Base-by-base conservation (phyloP, 306 rosid species). In the Herpetospermum pedunculosum region DNA sequence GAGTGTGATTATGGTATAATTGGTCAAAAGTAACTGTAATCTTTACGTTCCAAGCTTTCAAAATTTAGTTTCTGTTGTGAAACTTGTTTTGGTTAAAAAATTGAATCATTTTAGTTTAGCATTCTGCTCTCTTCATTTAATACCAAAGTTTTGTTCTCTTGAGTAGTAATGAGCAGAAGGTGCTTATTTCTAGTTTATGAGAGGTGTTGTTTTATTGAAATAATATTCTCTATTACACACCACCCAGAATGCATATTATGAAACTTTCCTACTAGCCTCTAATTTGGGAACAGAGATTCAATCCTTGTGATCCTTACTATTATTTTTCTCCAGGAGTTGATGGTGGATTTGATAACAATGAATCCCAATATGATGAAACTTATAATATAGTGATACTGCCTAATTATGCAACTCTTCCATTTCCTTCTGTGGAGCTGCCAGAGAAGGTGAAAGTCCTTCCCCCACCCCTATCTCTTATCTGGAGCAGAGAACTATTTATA, bases 361-460 rank as follows among this genome's bases (percentile, higher is more conserved):
- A 94, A 50, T 54, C 76, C 14, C 90, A 91, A 76, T 86, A 94
- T 71, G 91, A 88, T 78, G 98, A 94, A 80, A 80, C 83, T 29
- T 85, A 79, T 76, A 83, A 57, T 78, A 80, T 94, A 60, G 87
- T 91, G 75, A 74, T 94, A 80, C 79, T 94, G 74, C 98, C 98
- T 29, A 83, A 86, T 71, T 84, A 87, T 81, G 89, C 82, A 19
- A 78, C 91, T 43, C 98, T 94, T 82, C 88, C 97, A 57, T 94
- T 91, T 78, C 98, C 98, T 47, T 91, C 96, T 0, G 98, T 94
- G 76, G 97, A 94, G 84, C 82, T 94, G 77, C 98, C 98, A 19
- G 98, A 94, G 90, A 94, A 91, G 97, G 98, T 94, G 80, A 62
- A 64, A 38, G 32, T 65, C 32, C 72, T 64, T 64, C n/a, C 48